These are phyloP conservation scores for Zostera marina DNA, from an alignment of 116 monocot genomes.

Conservation along the genomic window DNA sequence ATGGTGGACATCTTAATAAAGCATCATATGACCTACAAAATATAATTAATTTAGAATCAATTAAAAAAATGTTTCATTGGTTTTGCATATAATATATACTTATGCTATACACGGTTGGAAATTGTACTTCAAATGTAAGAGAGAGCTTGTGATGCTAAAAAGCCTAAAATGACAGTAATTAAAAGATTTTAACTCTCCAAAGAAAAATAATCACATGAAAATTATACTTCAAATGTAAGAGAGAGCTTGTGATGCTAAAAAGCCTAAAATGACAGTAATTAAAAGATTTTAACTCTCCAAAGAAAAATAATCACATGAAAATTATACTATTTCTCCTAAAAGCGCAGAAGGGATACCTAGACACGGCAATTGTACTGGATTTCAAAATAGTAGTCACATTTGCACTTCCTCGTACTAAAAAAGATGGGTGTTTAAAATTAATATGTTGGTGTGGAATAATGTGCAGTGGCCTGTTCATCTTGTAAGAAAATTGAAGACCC, in stretches of 20 bases:
- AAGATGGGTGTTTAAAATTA: constrained; percentile 17
- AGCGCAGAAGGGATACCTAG: constrained; percentile 23
- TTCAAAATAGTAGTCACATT: constrained; percentile 34
- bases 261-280: not conserved
- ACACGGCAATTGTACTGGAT: constrained; percentile 22
- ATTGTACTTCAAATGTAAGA: not conserved
- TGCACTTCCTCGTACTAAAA: constrained; percentile 17
- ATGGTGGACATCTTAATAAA: constrained; percentile 18
- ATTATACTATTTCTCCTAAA: not conserved
- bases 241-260: too few relatives aligned
- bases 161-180: not conserved
- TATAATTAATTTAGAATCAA: not conserved
- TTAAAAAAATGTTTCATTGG: not conserved
- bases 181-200: not conserved
- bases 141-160: not conserved
- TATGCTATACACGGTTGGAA: not conserved
- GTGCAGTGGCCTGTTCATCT: constrained; percentile 14
- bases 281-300: not conserved
- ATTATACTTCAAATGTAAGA: not conserved
- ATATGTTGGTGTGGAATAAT: constrained; percentile 12
- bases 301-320: not conserved
- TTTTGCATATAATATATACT: not conserved
- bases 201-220: not conserved
- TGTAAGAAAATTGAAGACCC: constrained; percentile 21
- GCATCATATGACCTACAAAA: constrained; percentile 34